phyloP scores from a whole-genome alignment of 768 basidiomycete genomes.

The Podaxis sp. region DNA sequence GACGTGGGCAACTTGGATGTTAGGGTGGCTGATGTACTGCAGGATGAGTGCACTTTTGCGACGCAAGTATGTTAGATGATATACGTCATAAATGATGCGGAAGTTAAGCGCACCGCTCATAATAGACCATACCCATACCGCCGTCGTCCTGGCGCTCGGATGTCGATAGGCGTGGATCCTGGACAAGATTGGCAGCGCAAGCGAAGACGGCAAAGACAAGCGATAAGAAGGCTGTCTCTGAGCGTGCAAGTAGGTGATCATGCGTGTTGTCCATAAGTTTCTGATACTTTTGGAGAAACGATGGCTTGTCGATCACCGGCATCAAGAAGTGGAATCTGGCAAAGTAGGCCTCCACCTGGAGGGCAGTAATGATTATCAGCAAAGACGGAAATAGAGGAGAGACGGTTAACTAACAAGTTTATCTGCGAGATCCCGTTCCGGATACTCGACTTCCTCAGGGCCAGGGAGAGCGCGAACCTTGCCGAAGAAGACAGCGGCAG shows the following conservation, averaged over 20 bases:
- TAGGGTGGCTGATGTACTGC: constrained; percentile 88
- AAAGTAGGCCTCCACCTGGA: constrained; percentile 84
- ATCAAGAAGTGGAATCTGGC: constrained; percentile 81
- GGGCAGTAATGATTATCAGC: constrained; percentile 20
- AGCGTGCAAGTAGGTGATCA: constrained; percentile 47
- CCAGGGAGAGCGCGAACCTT: constrained; percentile 78
- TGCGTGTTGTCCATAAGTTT: constrained; percentile 67
- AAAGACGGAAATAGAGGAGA: constrained; percentile 13
- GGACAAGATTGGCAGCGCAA: constrained; percentile 76
- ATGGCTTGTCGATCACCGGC: constrained; percentile 83
- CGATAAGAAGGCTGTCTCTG: constrained; percentile 72
- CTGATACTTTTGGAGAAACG: constrained; percentile 70
- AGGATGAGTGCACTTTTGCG: constrained; percentile 72
- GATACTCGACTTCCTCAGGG: constrained; percentile 85
- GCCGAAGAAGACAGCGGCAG: constrained; percentile 82
- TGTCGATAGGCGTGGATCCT: constrained; percentile 60
- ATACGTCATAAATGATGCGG: constrained; percentile 8
- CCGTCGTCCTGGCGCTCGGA: constrained; percentile 65
- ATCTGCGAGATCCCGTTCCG: constrained; percentile 79
- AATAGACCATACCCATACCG: constrained; percentile 87
- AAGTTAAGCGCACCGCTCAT: constrained; percentile 63
- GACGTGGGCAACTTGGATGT: constrained; percentile 80
- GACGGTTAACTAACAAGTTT: constrained; percentile 58
- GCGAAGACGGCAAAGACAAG: constrained; percentile 88
- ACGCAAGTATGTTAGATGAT: constrained; percentile 13